Evolutionary conservation across 2,329 filamentous ascomycete species (phyloP).

Genomic region (Colletotrichum sp.): DNA sequence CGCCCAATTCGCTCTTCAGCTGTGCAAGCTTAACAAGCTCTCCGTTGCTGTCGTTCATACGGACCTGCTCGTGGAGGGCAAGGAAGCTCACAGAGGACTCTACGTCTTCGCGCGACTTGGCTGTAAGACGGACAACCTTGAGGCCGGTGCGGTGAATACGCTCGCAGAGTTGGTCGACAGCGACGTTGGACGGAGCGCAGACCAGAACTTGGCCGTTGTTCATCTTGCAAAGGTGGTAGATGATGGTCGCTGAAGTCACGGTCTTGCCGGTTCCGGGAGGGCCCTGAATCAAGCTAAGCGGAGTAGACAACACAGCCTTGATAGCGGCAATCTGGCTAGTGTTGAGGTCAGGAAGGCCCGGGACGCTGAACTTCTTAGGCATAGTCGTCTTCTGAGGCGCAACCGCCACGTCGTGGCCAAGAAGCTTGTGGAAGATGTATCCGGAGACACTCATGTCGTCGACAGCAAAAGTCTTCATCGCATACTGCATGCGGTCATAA

Average conservation of each 20-base stretch:
- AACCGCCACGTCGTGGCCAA: constrained; percentile 92
- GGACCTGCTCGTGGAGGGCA: constrained; percentile 94
- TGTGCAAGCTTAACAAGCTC: constrained; percentile 92
- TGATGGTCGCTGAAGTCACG: constrained; percentile 97
- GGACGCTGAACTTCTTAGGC: constrained; percentile 96
- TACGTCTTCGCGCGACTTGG: constrained; percentile 97
- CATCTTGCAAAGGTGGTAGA: constrained; percentile 95
- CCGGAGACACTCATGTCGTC: constrained; percentile 98
- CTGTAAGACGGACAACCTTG: constrained; percentile 97
- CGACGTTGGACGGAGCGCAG: constrained; percentile 97
- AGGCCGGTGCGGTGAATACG: constrained; percentile 93
- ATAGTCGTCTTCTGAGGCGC: constrained; percentile 95
- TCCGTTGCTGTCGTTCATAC: constrained; percentile 94
- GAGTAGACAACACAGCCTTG: constrained; percentile 91
- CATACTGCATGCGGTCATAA: constrained; percentile 98
- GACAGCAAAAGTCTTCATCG: constrained; percentile 98
- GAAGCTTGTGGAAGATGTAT: constrained; percentile 96
- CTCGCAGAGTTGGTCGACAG: constrained; percentile 97
- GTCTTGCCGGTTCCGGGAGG: constrained; percentile 98
- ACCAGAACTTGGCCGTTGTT: constrained; percentile 95
- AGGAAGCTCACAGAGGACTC: constrained; percentile 98
- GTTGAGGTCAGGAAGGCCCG: constrained; percentile 92
- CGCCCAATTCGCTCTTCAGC: constrained; percentile 89
- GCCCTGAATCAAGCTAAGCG: constrained; percentile 93
- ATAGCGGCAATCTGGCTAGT: constrained; percentile 95